Evolutionary conservation across 2,329 filamentous ascomycete genomes (phyloP), one percentile per base, ranked within the genome.

Genomic region (Xenoacremonium recifei): DNA sequence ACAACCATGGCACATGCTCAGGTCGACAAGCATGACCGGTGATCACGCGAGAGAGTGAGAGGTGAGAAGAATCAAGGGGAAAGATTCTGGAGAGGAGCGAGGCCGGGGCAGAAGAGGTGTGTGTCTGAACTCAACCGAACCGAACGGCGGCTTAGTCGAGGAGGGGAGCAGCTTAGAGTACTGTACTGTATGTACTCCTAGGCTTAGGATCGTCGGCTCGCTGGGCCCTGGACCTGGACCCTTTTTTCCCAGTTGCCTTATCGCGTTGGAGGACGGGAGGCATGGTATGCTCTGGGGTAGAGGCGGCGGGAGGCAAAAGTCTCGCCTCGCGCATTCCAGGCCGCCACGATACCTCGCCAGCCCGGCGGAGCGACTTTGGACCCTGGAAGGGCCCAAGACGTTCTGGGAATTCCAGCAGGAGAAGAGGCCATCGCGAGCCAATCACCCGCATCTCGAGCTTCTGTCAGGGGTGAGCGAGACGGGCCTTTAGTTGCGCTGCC

Each of bases 1-100:
- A 21, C 32, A 33, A 39, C 27, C 18, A 49, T 44, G 49, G 53
- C 55, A 58, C 55, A 58, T 58, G 55, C 38, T 43, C 49, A 42
- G 30, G n/a, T n/a, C 21, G 34, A 42, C 39, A 42, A 54, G 47
- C 53, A 58, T 58, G 55, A 58, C 53, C 47, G 10, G 41, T 54
- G 49, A 57, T 53, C 46, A 57, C 53, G 40, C 37, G 50, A 39
- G 42, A 36, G 23, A 34, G 19, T 20, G 35, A 39, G 40, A 29
- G 35, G 41, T 17, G 25, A 12, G 21, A 33, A 31, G 35, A 35
- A 21, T 15, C 23, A 27, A 27, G 11, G 31, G 7, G 33, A 21
- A 4, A 19, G 12, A 35, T 4, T 21, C 33, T 4, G 20, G 17
- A n/a, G 20, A 16, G n/a, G 17, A 19, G 10, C 6, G 30, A 16